These are phyloP conservation scores for Rhexocercosporidium sp. DNA, from an alignment of 2,329 filamentous ascomycete genomes.

Conservation along the genomic window DNA sequence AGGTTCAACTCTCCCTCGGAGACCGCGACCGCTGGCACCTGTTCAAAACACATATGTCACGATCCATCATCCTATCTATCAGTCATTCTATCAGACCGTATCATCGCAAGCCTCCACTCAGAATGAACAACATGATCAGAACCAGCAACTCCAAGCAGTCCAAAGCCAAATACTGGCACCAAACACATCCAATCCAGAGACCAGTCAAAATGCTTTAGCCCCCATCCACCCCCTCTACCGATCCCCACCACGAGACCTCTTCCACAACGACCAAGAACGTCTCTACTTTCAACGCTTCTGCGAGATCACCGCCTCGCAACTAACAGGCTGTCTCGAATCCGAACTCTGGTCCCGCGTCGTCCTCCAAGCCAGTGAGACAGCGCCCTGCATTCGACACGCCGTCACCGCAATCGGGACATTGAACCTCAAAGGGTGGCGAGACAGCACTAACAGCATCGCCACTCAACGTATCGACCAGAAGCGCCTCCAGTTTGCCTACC, in stretches of 20 bases:
- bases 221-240: not conserved
- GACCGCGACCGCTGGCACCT: not conserved
- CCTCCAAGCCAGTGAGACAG: conserved; percentile 24
- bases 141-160: not conserved
- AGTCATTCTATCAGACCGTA: not conserved
- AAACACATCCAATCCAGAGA: not conserved
- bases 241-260: not conserved
- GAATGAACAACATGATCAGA: not conserved
- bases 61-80: not conserved
- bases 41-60: conserved; percentile 4
- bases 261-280: conserved; percentile 24
- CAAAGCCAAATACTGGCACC: not conserved
- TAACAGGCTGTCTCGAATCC: conserved; percentile 20
- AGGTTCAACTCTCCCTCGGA: not conserved
- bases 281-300: conserved; percentile 28
- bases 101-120: not conserved
- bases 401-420: conserved; percentile 28
- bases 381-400: conserved; percentile 24
- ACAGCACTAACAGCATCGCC: not conserved
- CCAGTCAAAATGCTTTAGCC: not conserved
- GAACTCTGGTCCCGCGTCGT: conserved; percentile 25
- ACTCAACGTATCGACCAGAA: not conserved
- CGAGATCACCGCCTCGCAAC: conserved; percentile 19
- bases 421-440: conserved; percentile 4
- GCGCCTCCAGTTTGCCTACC: conserved; percentile 15